phyloP scores from a whole-genome alignment of 2,329 filamentous ascomycete species.

The Cordyceps sp. region DNA sequence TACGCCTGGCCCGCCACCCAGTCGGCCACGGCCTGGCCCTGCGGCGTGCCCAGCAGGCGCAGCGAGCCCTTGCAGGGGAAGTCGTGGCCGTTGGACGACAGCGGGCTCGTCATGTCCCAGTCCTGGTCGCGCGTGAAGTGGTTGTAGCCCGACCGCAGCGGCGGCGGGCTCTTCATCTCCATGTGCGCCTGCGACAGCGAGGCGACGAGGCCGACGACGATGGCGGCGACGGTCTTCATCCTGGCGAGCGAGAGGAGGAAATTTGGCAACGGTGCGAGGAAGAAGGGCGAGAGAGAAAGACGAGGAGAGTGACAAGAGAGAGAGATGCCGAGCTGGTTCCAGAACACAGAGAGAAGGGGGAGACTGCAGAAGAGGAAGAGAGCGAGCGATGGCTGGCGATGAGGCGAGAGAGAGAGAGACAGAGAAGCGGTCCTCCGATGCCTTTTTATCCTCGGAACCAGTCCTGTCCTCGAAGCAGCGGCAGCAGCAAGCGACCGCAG shows the following conservation, averaged over 20 bases:
- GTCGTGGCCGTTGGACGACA: conserved; percentile 41
- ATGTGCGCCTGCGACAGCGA: conserved; percentile 35
- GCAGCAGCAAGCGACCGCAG: too few relatives aligned
- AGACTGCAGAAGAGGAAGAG: too few relatives aligned
- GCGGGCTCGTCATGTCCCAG: conserved; percentile 56
- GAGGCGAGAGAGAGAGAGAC: too few relatives aligned
- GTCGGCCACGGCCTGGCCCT: conserved; percentile 36
- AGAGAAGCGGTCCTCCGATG: too few relatives aligned
- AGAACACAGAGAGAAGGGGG: too few relatives aligned
- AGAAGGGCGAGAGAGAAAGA: background rate
- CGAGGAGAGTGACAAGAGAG: background rate
- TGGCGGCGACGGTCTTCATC: conserved; percentile 23
- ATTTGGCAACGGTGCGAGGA: background rate
- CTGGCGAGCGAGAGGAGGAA: conserved; percentile 6
- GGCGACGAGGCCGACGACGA: conserved; percentile 22
- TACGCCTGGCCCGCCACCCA: conserved; percentile 47
- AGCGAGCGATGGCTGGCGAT: too few relatives aligned
- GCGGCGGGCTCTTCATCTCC: conserved; percentile 35
- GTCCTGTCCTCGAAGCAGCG: too few relatives aligned
- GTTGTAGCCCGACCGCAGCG: conserved; percentile 37
- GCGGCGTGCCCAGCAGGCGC: conserved; percentile 26
- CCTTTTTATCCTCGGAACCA: too few relatives aligned
- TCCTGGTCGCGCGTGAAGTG: conserved; percentile 36
- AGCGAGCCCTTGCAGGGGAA: conserved; percentile 62
- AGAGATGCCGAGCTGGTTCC: background rate